These are phyloP conservation scores for Lavandula angustifolia DNA, from an alignment of 257 asterid genomes.

Conservation along the genomic window DNA sequence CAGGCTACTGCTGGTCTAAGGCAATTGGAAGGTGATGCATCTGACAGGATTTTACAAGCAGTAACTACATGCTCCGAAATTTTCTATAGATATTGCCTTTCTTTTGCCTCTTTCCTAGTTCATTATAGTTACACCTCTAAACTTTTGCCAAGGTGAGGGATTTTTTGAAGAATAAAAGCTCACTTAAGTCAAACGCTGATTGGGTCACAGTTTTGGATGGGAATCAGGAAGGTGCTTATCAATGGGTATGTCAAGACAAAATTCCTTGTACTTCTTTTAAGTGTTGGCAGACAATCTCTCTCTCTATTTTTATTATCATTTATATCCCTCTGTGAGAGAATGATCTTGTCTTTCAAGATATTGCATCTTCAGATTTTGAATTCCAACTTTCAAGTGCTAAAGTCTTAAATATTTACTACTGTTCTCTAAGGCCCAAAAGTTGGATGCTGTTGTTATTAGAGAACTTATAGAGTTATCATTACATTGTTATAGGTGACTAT, in stretches of 20 bases:
- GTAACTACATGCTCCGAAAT: slow-evolving; percentile 42
- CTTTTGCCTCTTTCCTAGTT: slow-evolving; percentile 1
- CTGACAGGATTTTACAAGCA: slow-evolving; percentile 79
- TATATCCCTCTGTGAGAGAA: not conserved
- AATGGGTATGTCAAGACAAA: slow-evolving; percentile 59
- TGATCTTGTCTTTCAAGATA: not conserved
- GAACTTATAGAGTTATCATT: slow-evolving; percentile 21
- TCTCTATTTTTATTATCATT: too few relatives aligned
- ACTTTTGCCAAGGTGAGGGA: slow-evolving; percentile 63
- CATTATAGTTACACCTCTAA: slow-evolving; percentile 27
- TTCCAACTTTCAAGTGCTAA: slow-evolving; percentile 1
- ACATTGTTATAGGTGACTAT: slow-evolving; percentile 60
- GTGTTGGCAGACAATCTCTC: not conserved
- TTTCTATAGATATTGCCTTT: slow-evolving; percentile 8
- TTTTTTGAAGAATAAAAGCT: slow-evolving; percentile 60
- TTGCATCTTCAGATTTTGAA: not conserved
- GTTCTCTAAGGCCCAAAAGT: not conserved
- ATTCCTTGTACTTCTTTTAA: slow-evolving; percentile 12
- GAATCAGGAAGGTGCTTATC: slow-evolving; percentile 76
- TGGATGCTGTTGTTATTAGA: slow-evolving; percentile 5
- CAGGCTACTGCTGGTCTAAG: slow-evolving; percentile 97
- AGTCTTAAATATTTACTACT: not conserved
- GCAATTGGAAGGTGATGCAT: slow-evolving; percentile 70
- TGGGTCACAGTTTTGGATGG: slow-evolving; percentile 83
- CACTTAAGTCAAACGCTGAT: slow-evolving; percentile 56